Conservation (phyloP, 2,329 filamentous ascomycete genomes). For the Diaporthe nobilis region DNA sequence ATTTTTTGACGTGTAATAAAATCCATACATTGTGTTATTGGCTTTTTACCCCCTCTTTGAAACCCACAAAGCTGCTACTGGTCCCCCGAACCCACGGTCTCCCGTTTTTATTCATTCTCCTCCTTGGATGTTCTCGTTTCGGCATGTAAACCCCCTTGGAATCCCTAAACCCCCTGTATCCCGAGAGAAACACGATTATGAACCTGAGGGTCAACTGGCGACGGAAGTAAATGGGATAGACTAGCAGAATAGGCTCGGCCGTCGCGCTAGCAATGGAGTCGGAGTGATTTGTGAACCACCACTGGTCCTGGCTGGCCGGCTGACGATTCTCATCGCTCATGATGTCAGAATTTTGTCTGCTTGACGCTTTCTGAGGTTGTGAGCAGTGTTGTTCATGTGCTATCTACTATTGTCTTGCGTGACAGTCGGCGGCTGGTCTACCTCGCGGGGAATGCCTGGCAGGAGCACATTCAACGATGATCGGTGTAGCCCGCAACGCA, state of each 20-base stretch:
- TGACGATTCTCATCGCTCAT: not conserved
- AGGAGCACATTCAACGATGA: not conserved
- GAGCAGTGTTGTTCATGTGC: not conserved
- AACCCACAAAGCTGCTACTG: slow-evolving; percentile 7
- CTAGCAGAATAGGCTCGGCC: slow-evolving; percentile 32
- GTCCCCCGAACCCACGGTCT: slow-evolving; percentile 1
- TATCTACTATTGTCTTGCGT: not conserved
- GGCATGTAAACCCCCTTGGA: slow-evolving; percentile 10
- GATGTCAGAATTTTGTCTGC: not conserved
- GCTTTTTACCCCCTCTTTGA: slow-evolving; percentile 5
- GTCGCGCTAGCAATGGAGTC: slow-evolving; percentile 32
- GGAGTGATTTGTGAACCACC: slow-evolving; percentile 15
- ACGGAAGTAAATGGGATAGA: slow-evolving; percentile 32
- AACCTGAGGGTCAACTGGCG: not conserved
- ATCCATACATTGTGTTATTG: slow-evolving; percentile 37
- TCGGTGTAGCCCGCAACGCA: not conserved
- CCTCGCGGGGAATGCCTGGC: too few relatives aligned
- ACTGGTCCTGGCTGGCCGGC: slow-evolving; percentile 6
- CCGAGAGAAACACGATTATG: slow-evolving; percentile 17
- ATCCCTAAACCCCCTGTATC: not conserved
- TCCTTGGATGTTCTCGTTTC: not conserved
- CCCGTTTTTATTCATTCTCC: not conserved
- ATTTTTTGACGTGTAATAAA: slow-evolving; percentile 38
- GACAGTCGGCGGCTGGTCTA: not conserved
- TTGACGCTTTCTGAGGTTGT: not conserved